Evolutionary conservation across 192 early-diverging fungal species (phyloP).

Genomic region (Fimicolochytrium jonesii): DNA sequence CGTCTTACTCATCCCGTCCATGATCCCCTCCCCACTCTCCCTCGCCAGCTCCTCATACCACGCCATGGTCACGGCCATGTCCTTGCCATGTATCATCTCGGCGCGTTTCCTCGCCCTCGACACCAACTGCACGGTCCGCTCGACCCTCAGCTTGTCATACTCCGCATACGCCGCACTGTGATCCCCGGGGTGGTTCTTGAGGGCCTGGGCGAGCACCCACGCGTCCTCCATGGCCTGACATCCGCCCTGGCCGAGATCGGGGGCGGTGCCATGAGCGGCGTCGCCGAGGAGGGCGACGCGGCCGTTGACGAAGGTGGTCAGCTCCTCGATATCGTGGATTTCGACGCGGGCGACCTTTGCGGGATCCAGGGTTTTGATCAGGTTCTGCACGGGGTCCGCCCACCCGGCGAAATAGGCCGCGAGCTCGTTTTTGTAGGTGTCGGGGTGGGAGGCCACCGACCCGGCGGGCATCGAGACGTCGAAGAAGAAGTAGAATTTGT

Average conservation of each 20-base stretch:
- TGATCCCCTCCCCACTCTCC: slow-evolving; percentile 13
- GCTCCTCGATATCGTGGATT: slow-evolving; percentile 17
- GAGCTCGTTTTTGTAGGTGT: slow-evolving; percentile 10
- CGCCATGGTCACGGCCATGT: slow-evolving; percentile 9
- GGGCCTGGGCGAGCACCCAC: slow-evolving; percentile 13
- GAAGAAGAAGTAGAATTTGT: slow-evolving; percentile 25
- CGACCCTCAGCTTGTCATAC: slow-evolving; percentile 3
- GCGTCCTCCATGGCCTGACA: slow-evolving; percentile 24
- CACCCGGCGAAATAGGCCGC: slow-evolving; percentile 8
- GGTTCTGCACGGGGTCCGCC: slow-evolving; percentile 11
- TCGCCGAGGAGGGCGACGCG: slow-evolving; percentile 15
- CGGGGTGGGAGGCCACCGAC: not conserved
- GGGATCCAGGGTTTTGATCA: slow-evolving; percentile 6
- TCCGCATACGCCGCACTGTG: slow-evolving; percentile 1
- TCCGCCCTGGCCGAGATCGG: slow-evolving; percentile 21
- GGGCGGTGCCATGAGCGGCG: slow-evolving; percentile 13
- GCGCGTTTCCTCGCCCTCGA: slow-evolving; percentile 12
- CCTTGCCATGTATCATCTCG: slow-evolving; percentile 20
- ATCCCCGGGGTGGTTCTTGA: slow-evolving; percentile 7
- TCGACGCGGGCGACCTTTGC: slow-evolving; percentile 15
- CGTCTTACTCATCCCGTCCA: slow-evolving; percentile 19
- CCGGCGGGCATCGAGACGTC: slow-evolving; percentile 5
- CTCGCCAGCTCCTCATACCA: slow-evolving; percentile 12
- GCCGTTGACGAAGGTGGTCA: not conserved
- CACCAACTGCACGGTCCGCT: slow-evolving; percentile 15